Conservation (phyloP, 495 filamentous ascomycete genomes). For the Aspergillus homomorphus region DNA sequence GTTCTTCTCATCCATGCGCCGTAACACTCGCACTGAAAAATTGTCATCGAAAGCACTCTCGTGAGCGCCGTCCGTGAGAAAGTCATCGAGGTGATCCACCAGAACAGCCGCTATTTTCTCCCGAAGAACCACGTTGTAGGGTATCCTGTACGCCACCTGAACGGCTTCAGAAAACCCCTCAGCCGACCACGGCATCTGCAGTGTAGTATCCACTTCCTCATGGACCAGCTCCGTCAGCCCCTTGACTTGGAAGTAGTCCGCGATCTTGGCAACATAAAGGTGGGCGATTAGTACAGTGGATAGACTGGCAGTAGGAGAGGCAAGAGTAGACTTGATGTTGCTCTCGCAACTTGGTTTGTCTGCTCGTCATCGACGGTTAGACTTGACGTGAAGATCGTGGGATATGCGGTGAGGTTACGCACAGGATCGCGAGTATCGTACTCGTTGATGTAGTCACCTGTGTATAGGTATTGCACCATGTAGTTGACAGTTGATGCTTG, state of each 20-base stretch:
- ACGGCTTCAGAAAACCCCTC: neutral
- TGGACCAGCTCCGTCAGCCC: neutral
- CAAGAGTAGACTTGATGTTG: neutral
- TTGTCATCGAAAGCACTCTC: neutral
- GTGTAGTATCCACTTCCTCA: neutral
- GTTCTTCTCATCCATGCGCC: too few species aligned
- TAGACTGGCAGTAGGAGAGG: neutral
- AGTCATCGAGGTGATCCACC: neutral
- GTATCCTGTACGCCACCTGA: neutral
- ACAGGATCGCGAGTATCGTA: neutral
- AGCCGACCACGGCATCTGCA: neutral
- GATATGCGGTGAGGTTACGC: too few species aligned
- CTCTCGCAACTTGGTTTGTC: neutral
- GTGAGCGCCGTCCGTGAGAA: neutral
- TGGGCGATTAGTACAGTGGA: neutral
- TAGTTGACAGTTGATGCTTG: neutral
- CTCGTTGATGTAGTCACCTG: neutral
- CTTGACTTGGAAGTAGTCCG: constrained; percentile 2
- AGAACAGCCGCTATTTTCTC: neutral
- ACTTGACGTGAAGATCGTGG: neutral
- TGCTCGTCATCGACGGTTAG: neutral
- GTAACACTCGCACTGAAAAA: neutral
- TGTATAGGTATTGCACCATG: constrained; percentile 10
- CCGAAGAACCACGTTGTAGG: neutral
- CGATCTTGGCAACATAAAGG: constrained; percentile 1